Evolutionary conservation across 163 green algal genomes (phyloP), one percentile per base, ranked within the genome.

Genomic region (Picocystis sp.): DNA sequence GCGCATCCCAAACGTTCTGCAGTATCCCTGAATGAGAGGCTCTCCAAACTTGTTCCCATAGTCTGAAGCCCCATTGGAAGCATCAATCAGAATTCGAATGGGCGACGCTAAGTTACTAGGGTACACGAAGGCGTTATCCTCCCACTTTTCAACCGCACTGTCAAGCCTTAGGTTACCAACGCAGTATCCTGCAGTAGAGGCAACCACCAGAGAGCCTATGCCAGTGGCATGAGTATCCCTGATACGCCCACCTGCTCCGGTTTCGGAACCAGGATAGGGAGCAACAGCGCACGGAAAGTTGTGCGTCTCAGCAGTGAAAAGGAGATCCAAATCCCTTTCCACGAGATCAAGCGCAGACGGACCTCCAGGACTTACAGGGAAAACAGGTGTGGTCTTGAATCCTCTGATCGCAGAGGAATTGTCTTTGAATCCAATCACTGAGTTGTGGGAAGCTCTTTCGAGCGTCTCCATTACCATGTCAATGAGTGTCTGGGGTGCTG

Each of bases 11-110:
- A 92, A 97, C 14, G 81, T 92, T 49, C 88, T 78, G 0, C 75
- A 92, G 76, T 92, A 98, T 3, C 89, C 89, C 1, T 76, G 73
- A 44, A 98, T 72, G 47, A 99, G 65, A 22, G 90, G 90, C 84
- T 99, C 90, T n/a, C 90, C 90, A 76, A 99, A 99, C 76, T 99
- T 99, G 81, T 99, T 99, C 61, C 90, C 90, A 55, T 99, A 99
- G 70, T 99, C 90, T 9, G 74, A 92, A 38, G 90, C 90, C 29
- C 90, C 90, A 64, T 99, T 93, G 62, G 77, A 92, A 14, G 90
- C 86, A 55, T 99, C 90, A 24, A 95, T 92, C 12, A 99, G 70
- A 55, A 99, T 96, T 72, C 95, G 82, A 55, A 69, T 65, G 2
- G 90, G 89, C 2, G 76, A 69, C 12, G 89, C 89, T 50, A 98